Conservation (phyloP, 108 stramenopile species). For the Cylindrotheca fusiformis region DNA sequence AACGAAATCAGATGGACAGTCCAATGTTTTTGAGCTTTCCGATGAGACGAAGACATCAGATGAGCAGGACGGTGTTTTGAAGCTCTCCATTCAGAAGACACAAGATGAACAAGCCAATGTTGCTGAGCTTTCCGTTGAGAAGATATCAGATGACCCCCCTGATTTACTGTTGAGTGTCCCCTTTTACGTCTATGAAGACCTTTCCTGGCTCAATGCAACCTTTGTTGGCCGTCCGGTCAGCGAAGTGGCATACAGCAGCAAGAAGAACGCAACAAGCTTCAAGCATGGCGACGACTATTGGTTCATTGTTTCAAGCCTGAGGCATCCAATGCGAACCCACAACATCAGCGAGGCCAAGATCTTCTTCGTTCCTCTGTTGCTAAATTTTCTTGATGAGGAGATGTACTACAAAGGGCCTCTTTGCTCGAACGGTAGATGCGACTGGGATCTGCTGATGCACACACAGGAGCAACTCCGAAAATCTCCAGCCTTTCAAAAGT, state of each 20-base stretch:
- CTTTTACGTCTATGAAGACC: constrained; percentile 28
- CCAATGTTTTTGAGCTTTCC: too few species aligned
- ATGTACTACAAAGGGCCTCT: not conserved
- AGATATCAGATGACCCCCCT: too few species aligned
- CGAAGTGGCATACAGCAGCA: not conserved
- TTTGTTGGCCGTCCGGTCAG: constrained; percentile 6
- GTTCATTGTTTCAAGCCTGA: constrained; percentile 18
- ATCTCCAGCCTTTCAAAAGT: constrained; percentile 5
- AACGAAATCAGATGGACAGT: too few species aligned
- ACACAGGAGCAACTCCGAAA: not conserved
- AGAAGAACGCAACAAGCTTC: not conserved
- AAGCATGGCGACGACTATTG: constrained; percentile 27
- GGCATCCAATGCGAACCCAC: constrained; percentile 27
- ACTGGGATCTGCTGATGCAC: constrained; percentile 2
- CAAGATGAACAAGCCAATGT: too few species aligned
- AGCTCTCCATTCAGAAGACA: too few species aligned
- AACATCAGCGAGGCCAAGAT: constrained; percentile 20
- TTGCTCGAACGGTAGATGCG: constrained; percentile 9
- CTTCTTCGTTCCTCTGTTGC: constrained; percentile 25
- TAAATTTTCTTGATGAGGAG: constrained; percentile 12
- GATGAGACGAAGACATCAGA: too few species aligned
- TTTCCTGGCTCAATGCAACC: constrained; percentile 6
- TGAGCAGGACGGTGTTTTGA: too few species aligned
- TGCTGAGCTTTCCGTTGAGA: too few species aligned
- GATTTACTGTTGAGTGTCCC: constrained; percentile 12